Conservation (phyloP, 108 stramenopile species). For the Cyclotella kingstonii region DNA sequence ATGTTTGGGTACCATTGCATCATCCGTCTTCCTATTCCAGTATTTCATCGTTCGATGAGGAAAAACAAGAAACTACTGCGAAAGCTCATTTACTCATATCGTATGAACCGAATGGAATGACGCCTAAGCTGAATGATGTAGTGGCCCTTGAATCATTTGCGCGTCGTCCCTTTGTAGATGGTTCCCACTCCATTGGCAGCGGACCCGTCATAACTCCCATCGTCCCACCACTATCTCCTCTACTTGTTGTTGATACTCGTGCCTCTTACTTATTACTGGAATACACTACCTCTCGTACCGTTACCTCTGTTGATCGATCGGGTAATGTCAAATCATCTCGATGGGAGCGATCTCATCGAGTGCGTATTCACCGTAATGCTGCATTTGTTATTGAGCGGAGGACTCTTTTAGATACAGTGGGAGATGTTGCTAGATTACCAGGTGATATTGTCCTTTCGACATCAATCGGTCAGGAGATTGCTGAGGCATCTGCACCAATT, state of each 20-base stretch:
- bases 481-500: constrained; percentile 54
- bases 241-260: constrained; percentile 56
- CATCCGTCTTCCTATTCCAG: too few species aligned
- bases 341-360: constrained; percentile 43
- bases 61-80: constrained; percentile 26
- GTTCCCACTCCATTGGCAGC: not conserved
- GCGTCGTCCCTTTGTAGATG: constrained; percentile 42
- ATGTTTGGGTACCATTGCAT: constrained; percentile 63
- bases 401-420: constrained; percentile 64
- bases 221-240: constrained; percentile 59
- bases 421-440: constrained; percentile 65
- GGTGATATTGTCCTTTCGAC: constrained; percentile 70
- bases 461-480: constrained; percentile 55
- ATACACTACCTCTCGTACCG: constrained; percentile 46
- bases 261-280: constrained; percentile 58
- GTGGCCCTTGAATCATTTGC: constrained; percentile 85
- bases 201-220: constrained; percentile 45
- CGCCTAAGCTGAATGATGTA: constrained; percentile 65
- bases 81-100: constrained; percentile 70
- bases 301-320: constrained; percentile 33
- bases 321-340: constrained; percentile 28
- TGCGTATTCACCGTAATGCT: constrained; percentile 75
- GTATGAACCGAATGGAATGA: constrained; percentile 74
- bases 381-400: constrained; percentile 86
- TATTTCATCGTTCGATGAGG: not conserved